These are phyloP conservation scores for Aureobasidium lini DNA, from an alignment of 2,329 filamentous ascomycete genomes.

Conservation along the genomic window DNA sequence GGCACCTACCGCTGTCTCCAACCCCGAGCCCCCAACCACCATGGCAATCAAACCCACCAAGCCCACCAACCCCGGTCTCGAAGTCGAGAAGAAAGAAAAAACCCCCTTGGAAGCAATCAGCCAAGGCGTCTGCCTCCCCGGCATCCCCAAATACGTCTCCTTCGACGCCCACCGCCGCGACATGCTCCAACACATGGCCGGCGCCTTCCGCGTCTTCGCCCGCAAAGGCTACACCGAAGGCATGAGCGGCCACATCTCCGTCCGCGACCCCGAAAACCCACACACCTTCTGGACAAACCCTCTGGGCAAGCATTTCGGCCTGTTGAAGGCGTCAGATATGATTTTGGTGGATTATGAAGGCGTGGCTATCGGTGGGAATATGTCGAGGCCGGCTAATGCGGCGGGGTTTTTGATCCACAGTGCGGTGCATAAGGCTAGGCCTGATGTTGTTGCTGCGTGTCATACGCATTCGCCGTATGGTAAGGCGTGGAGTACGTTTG, in stretches of 20 bases:
- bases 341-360: conserved; percentile 58
- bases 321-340: conserved; percentile 59
- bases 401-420: conserved; percentile 65
- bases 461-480: conserved; percentile 62
- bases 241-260: conserved; percentile 60
- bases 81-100: conserved; percentile 22
- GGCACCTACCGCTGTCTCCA: conserved; percentile 14
- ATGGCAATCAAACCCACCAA: conserved; percentile 15
- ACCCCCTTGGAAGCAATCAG: conserved; percentile 34
- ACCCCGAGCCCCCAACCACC: neutral
- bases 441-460: conserved; percentile 59
- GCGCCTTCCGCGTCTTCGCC: conserved; percentile 60
- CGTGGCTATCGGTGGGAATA: conserved; percentile 57
- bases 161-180: conserved; percentile 53
- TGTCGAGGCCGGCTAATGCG: conserved; percentile 53
- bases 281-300: conserved; percentile 64
- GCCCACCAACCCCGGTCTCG: conserved; percentile 13
- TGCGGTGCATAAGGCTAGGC: conserved; percentile 59
- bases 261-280: conserved; percentile 56
- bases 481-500: conserved; percentile 62
- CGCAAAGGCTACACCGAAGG: conserved; percentile 61
- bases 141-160: conserved; percentile 50
- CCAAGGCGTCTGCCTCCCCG: conserved; percentile 40
- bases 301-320: conserved; percentile 57
- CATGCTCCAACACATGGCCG: conserved; percentile 58